Conservation (phyloP, 1,284 basidiomycete genomes). For the Leccinum griseonigrum region DNA sequence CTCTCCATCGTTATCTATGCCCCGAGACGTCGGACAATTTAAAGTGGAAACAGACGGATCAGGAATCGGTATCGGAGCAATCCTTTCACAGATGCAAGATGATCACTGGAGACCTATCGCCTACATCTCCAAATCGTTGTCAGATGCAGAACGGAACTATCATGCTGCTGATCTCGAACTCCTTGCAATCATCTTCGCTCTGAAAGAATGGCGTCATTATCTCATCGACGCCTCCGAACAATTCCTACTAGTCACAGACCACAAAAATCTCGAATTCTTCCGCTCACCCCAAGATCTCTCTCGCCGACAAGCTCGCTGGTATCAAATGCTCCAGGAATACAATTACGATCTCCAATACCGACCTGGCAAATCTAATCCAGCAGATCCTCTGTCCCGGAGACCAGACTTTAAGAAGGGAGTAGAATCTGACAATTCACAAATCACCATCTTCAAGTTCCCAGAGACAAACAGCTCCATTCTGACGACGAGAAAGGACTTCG, state of each 20-base stretch:
- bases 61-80: not conserved
- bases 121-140: not conserved
- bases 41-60: not conserved
- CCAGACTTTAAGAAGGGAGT: no score
- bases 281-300: not conserved
- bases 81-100: not conserved
- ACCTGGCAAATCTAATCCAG: no score
- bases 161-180: not conserved
- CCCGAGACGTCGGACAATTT: not conserved
- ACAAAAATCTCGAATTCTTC: not conserved
- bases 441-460: no score
- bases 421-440: no score
- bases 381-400: no score
- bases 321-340: no score
- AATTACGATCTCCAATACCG: no score
- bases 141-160: not conserved
- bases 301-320: no score
- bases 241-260: not conserved
- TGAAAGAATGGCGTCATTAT: not conserved
- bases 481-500: no score
- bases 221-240: not conserved
- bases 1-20: not conserved
- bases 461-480: no score
- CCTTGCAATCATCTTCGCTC: not conserved
- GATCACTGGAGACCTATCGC: not conserved